Evolutionary conservation across 345 rosid species (phyloP), one percentile per base, ranked within the genome.

Genomic region (Populus davidiana): DNA sequence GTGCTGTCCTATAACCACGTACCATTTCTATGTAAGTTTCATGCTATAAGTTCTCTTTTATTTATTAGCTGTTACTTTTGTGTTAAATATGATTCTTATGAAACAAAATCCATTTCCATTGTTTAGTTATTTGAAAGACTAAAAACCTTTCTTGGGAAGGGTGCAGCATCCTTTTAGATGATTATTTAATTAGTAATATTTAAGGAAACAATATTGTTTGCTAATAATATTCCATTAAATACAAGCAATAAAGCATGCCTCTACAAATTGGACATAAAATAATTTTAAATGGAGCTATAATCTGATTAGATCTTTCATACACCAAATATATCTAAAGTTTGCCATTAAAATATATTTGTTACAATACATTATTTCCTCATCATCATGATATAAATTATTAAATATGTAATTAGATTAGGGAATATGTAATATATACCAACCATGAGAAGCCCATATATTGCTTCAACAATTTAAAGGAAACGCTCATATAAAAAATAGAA

Each of bases 11-110:
- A 31, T 75, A 61, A 49, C 50, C 13, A 18, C 79, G n/a, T 59
- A 72, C 44, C 50, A 66, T 65, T 69, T 54, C 80, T 75, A 80
- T 33, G 85, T 78, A 78, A 82, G 87, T 75, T 80, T 31, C 39
- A 18, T 43, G 18, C 41, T 43, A 23, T 67, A n/a, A 49, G 20
- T 9, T 31, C 69, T 35, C 64, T 3, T 44, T 56, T 70, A 31
- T 61, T 31, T n/a, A 62, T 35, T 59, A 39, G 35, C 67, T 18
- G 14, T 52, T 38, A 8, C 14, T 12, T 29, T 35, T 38, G 29
- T 54, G 21, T 49, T 75, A 33, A 13, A 49, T 11, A 12, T 31
- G 14, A 9, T 69, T 29, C 0, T 23, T 31, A n/a, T 69, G 20
- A 0, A 23, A n/a, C 63, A 3, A 59, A 59, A n/a, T 59, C 70